phyloP scores from a whole-genome alignment of 768 basidiomycete species.

The Sarcomyxa edulis region DNA sequence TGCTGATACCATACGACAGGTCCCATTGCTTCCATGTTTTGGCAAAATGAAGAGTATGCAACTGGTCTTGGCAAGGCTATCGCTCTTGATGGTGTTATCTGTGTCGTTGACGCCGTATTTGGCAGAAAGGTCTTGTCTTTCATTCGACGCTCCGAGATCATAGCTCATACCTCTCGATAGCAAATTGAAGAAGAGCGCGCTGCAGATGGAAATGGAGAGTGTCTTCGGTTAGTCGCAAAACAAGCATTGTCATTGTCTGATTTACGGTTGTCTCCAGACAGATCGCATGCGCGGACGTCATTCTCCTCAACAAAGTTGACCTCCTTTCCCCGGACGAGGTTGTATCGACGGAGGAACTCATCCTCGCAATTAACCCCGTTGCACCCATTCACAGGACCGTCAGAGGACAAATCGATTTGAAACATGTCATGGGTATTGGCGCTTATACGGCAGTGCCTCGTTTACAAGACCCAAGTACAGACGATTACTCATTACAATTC shows the following conservation, averaged over 20 bases:
- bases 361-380: conserved; percentile 76
- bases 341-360: conserved; percentile 45
- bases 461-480: conserved; percentile 5
- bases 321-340: conserved; percentile 49
- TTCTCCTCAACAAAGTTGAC: conserved; percentile 90
- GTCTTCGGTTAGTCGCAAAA: conserved; percentile 57
- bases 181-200: conserved; percentile 83
- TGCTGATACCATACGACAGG: conserved; percentile 30
- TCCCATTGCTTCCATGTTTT: conserved; percentile 85
- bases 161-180: conserved; percentile 27
- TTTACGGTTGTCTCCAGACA: conserved; percentile 58
- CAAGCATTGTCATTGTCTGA: background rate
- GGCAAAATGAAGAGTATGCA: conserved; percentile 81
- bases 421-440: conserved; percentile 70
- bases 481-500: conserved; percentile 17
- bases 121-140: conserved; percentile 38
- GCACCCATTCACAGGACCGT: conserved; percentile 71
- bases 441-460: conserved; percentile 55
- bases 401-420: conserved; percentile 68
- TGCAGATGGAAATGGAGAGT: conserved; percentile 63
- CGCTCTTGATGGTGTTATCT: conserved; percentile 82
- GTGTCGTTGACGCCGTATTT: conserved; percentile 88
- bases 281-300: conserved; percentile 87
- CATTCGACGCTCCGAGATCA: background rate
- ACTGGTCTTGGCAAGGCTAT: conserved; percentile 66